These are phyloP conservation scores for Cladosporium cucumerinum DNA, from an alignment of 2,329 filamentous ascomycete genomes.

Conservation along the genomic window DNA sequence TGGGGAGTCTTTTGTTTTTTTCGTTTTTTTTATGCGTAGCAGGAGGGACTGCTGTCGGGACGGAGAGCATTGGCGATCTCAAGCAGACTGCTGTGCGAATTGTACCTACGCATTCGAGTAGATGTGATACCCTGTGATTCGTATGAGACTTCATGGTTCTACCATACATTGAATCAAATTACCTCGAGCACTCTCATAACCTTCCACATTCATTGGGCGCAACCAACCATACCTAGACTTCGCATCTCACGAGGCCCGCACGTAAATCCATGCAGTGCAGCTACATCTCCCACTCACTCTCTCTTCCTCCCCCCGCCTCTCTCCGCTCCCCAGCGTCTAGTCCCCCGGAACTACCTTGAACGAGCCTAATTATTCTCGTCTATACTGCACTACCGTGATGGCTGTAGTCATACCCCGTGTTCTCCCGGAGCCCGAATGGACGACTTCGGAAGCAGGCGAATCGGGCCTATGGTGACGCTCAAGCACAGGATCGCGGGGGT, in stretches of 20 bases:
- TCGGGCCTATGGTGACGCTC: background rate
- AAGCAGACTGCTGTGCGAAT: background rate
- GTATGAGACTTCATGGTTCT: background rate
- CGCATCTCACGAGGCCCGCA: background rate
- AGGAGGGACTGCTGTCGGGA: background rate
- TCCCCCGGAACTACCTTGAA: background rate
- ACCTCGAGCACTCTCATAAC: too few relatives aligned
- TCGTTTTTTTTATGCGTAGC: background rate
- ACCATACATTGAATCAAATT: background rate
- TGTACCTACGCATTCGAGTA: constrained; percentile 2
- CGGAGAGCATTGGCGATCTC: background rate
- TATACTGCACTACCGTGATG: constrained; percentile 2
- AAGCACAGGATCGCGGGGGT: background rate
- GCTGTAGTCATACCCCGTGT: constrained; percentile 11
- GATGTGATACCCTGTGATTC: constrained; percentile 16
- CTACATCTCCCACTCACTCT: background rate
- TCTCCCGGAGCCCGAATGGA: constrained; percentile 4
- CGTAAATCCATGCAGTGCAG: background rate
- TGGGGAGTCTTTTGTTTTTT: background rate
- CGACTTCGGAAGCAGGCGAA: background rate
- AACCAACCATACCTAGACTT: too few relatives aligned
- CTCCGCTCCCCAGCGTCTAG: background rate
- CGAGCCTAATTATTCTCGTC: constrained; percentile 10
- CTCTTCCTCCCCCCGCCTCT: background rate
- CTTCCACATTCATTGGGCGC: too few relatives aligned